Evolutionary conservation across 768 basidiomycete genomes (phyloP), one percentile per base, ranked within the genome.

Genomic region (Termitomyces sp.): DNA sequence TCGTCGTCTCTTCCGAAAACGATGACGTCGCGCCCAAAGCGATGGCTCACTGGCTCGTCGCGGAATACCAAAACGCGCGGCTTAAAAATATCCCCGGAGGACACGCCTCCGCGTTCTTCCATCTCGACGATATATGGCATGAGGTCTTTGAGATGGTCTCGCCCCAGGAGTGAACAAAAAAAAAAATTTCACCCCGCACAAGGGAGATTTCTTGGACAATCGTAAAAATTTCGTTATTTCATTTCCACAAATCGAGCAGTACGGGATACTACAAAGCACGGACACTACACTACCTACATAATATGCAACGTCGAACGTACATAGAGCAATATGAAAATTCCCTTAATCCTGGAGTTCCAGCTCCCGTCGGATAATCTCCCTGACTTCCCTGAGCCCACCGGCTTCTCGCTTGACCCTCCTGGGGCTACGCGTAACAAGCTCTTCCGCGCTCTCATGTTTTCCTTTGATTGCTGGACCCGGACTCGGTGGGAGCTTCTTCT

Each of bases 291-390:
- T 16, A 46, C 20, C 63, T 53, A n/a, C n/a, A n/a, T n/a, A n/a
- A n/a, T n/a, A n/a, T n/a, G n/a, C n/a, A 50, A 52, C 65, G 16
- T 54, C n/a, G n/a, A n/a, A 44, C 58, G 60, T 69, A 75, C 62
- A 75, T 73, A 65, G 64, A 76, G 77, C 72, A 76, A 64, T 58
- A 67, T 58, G 65, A 32, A 48, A 48, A 22, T 9, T 60, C 12
- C 9, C 13, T 32, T 69, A 84, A 68, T 91, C 90, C 56, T 86
- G 79, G 64, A 87, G 71, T 74, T 92, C 91, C 67, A 93, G 75
- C 76, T 93, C 92, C 64, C 81, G 78, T 67, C 90, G 81, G 69
- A 94, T 90, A 68, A 91, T 87, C 73, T 94, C 92, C 60, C 91
- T 78, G 36, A 93, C 91, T 70, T 90, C 84, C 42, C 92, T 81